These are phyloP conservation scores for Fonsecaea pedrosoi DNA, from an alignment of 2,329 filamentous ascomycete species.

Conservation along the genomic window DNA sequence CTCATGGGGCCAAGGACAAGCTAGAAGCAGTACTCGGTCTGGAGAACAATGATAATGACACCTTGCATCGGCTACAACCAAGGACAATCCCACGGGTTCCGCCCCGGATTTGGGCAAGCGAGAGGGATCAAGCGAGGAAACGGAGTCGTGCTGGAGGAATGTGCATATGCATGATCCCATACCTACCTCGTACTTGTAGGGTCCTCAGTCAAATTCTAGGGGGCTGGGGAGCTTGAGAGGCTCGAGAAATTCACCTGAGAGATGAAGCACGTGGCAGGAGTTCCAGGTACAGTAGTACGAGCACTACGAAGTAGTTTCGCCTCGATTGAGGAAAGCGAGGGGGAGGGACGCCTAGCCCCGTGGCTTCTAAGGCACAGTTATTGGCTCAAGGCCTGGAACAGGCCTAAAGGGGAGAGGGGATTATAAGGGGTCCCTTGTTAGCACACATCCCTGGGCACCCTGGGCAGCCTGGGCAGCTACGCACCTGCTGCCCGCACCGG, in stretches of 20 bases:
- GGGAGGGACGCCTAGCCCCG: not conserved
- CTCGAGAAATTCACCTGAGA: slow-evolving; percentile 3
- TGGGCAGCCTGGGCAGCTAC: not conserved
- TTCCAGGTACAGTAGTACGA: not conserved
- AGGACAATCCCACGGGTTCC: not conserved
- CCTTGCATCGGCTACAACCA: not conserved
- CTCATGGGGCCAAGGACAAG: not conserved
- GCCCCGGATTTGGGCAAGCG: slow-evolving; percentile 5
- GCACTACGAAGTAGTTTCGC: not conserved
- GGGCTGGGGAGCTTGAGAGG: not conserved
- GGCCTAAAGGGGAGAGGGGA: not conserved
- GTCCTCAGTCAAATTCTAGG: not conserved
- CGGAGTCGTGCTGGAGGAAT: not conserved
- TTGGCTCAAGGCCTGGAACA: not conserved
- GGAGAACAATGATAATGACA: slow-evolving; percentile 8
- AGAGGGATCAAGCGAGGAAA: not conserved
- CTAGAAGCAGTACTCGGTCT: not conserved
- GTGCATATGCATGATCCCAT: not conserved
- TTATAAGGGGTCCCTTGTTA: not conserved
- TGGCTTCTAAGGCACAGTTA: not conserved
- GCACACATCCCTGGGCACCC: not conserved
- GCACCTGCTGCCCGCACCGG: not conserved
- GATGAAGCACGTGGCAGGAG: not conserved
- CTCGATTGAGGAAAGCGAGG: slow-evolving; percentile 4
- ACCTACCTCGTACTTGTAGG: not conserved